Evolutionary conservation across 176 grass and related monocot species (phyloP).

Genomic region (Rhipidocladum racemiflorum): DNA sequence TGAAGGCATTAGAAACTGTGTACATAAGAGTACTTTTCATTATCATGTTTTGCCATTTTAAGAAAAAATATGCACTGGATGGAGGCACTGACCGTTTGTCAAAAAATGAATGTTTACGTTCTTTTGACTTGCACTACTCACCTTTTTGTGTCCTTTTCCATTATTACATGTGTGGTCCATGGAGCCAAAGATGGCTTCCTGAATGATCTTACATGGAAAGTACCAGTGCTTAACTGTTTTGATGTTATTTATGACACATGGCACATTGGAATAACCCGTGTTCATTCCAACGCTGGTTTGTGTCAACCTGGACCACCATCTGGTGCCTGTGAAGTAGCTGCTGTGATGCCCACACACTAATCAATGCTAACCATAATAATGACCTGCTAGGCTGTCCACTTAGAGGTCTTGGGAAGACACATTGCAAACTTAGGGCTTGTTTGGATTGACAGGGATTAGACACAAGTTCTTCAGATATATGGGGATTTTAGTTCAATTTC

Average conservation of each 20-base stretch:
- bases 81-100: background rate
- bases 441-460: background rate
- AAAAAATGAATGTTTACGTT: background rate
- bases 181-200: background rate
- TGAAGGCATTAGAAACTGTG: background rate
- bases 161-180: conserved; percentile 24
- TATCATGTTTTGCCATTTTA: background rate
- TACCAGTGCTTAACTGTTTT: background rate
- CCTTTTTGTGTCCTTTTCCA: background rate
- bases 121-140: background rate
- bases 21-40: background rate
- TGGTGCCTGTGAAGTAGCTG: background rate
- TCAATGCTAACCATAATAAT: conserved; percentile 8
- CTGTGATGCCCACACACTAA: conserved; percentile 1
- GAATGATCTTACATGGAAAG: conserved; percentile 19
- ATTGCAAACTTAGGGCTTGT: background rate
- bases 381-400: background rate
- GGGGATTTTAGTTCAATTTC: background rate
- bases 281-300: background rate
- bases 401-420: background rate
- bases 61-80: background rate
- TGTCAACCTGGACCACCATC: conserved; percentile 16
- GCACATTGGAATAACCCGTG: background rate
- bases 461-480: background rate
- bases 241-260: conserved; percentile 3